Base-by-base conservation (phyloP, 1,139 yeast species). In the Sporopachydermia cereana region DNA sequence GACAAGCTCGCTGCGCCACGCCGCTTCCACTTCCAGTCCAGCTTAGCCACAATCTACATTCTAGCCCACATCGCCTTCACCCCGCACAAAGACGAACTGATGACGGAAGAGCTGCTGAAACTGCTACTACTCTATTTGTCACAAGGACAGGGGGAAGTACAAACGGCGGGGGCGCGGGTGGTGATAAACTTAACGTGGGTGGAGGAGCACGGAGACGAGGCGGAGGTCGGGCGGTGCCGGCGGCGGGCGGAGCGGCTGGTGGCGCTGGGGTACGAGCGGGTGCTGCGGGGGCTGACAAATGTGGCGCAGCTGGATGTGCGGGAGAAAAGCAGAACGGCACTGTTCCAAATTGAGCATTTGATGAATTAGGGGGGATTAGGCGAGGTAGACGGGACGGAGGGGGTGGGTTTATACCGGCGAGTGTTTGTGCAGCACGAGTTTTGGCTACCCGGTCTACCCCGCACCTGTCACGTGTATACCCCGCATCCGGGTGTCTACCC, bases 51-150 rank as follows among this genome's bases (percentile, higher is more conserved):
- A 1, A 57, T 76, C 5, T 78, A 72, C 54, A 69, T 74, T 24
- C 60, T 79, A 30, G 81, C 75, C 2, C 79, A 79, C 53, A 62
- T 78, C 44, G 76, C 80, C 0, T 75, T 81, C 7, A 73, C 77
- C 2, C 66, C 68, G 43, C 77, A 74, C 46, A 55, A 57, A 17
- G 74, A 71, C 49, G 64, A 78, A 43, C 68, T 72, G 43, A 48
- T 67, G 41, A 63, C 71, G 43, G 66, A 61, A 17, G 59, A 58
- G 1, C 57, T 79, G 14, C 52, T 79, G 44, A 46, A 51, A n/a
- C 60, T 64, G 36, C 56, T 77, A 2, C 51, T 56, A 2, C 56
- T 62, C 21, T 53, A 64, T 42, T 54, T 60, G 41, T 54, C 56
- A 27, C 66, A 72, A 56, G 63, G 64, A 31, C 60, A 61, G 42